These are phyloP conservation scores for Hamiltosporidium magnivora DNA, from an alignment of 371 early-diverging fungal genomes.

Conservation along the genomic window DNA sequence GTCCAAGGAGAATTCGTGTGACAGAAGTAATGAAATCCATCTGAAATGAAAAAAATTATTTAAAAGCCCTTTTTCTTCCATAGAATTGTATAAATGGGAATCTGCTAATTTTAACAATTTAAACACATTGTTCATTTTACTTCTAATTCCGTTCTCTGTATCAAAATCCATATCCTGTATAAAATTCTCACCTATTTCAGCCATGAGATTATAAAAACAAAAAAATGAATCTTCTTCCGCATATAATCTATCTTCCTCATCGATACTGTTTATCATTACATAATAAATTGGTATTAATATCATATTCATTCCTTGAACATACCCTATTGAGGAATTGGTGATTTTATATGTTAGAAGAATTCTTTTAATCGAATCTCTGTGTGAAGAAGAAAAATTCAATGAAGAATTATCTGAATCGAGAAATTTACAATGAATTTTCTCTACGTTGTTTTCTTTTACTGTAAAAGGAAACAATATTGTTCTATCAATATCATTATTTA, in stretches of 20 bases:
- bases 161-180: slow-evolving; percentile 35
- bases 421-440: slow-evolving; percentile 19
- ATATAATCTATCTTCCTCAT: slow-evolving; percentile 29
- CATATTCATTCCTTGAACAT: slow-evolving; percentile 57
- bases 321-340: slow-evolving; percentile 49
- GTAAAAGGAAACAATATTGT: slow-evolving; percentile 13
- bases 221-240: slow-evolving; percentile 53
- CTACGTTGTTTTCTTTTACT: neutral
- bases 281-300: slow-evolving; percentile 50
- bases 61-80: slow-evolving; percentile 29
- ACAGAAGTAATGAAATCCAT: slow-evolving; percentile 53
- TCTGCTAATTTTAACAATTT: slow-evolving; percentile 38
- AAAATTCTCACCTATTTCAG: slow-evolving; percentile 52
- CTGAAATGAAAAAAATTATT: slow-evolving; percentile 36
- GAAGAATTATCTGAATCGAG: slow-evolving; percentile 10
- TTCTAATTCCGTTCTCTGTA: slow-evolving; percentile 20
- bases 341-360: slow-evolving; percentile 39
- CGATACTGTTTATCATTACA: slow-evolving; percentile 31
- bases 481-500: slow-evolving; percentile 26
- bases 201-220: slow-evolving; percentile 53
- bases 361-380: slow-evolving; percentile 32
- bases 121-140: slow-evolving; percentile 34
- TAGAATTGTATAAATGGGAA: slow-evolving; percentile 18
- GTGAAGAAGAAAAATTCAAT: neutral
- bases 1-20: slow-evolving; percentile 38